These are phyloP conservation scores for Pythium monospermum DNA, from an alignment of 352 stramenopile genomes.

Conservation along the genomic window DNA sequence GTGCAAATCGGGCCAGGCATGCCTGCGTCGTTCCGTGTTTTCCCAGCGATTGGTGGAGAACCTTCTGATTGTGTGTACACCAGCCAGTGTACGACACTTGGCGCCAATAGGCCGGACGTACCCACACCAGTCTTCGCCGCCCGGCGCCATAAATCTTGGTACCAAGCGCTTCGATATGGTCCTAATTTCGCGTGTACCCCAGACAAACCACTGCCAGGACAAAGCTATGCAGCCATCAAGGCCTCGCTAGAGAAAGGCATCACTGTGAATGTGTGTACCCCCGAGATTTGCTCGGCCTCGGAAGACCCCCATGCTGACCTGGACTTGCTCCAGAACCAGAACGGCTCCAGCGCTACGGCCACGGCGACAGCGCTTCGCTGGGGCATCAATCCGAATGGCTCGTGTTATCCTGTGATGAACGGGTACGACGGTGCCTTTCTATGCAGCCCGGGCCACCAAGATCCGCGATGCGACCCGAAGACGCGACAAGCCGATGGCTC, in stretches of 20 bases:
- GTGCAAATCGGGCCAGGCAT: slow-evolving; percentile 56
- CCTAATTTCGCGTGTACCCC: slow-evolving; percentile 32
- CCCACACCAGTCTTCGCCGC: slow-evolving; percentile 29
- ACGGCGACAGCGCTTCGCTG: no score
- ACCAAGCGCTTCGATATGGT: slow-evolving; percentile 43
- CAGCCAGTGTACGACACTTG: slow-evolving; percentile 17
- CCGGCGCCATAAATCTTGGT: slow-evolving; percentile 45
- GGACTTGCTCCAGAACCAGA: slow-evolving; percentile 28
- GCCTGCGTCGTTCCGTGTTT: slow-evolving; percentile 17
- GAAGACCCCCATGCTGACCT: slow-evolving; percentile 43
- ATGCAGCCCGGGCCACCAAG: slow-evolving; percentile 40
- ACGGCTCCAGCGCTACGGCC: slow-evolving; percentile 23
- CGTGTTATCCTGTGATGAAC: slow-evolving; percentile 46
- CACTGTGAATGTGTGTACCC: slow-evolving; percentile 31
- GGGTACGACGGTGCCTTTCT: slow-evolving; percentile 43
- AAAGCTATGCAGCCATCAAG: slow-evolving; percentile 24
- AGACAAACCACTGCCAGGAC: slow-evolving; percentile 8
- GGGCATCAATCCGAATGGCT: slow-evolving; percentile 42
- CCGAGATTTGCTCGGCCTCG: slow-evolving; percentile 1
- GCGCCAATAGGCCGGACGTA: slow-evolving; percentile 41
- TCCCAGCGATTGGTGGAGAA: neutral
- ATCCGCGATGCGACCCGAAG: slow-evolving; percentile 13
- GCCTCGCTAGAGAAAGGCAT: slow-evolving; percentile 28
- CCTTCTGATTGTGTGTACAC: slow-evolving; percentile 16
- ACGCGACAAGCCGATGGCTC: neutral